Base-by-base conservation (phyloP, 2,329 filamentous ascomycete species). In the Lachnellula occidentalis region DNA sequence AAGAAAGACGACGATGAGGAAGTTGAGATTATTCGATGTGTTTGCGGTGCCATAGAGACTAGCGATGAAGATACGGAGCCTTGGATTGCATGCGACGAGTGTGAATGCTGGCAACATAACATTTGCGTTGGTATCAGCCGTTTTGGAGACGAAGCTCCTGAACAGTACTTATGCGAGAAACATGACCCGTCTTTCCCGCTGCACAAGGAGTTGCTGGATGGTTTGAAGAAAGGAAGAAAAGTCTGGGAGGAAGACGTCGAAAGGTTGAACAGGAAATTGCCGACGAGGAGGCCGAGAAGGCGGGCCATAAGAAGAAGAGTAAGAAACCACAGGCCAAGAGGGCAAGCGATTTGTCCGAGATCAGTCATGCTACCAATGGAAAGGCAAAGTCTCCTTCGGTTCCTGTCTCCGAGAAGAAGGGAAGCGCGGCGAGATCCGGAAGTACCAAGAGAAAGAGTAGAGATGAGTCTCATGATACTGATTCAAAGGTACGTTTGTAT, bases 71-170 rank as follows among this genome's bases (percentile, higher is more conserved):
- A 89, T 14, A 89, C 88, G 61, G 87, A 94, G 64, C 86, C 91
- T 50, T 97, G 95, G 91, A 96, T 99, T 66, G 90, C 88, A 58
- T 99, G 94, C 75, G 94, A 99, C 71, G 83, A 82, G 46, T 99
- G 94, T 72, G 84, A 83, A 48, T 92, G 87, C 42, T 99, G 94
- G 94, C 94, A 99, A 73, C 94, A 99, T 73, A 96, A 96, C 67
- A 86, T 95, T 60, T 99, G 94, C 70, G 90, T 99, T 77, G 90
- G 90, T 51, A 82, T 96, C 69, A 84, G 80, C 66, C 83, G 86
- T 46, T 90, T 88, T 64, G 82, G 86, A 34, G 70, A 92, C 56
- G 83, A 92, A 66, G 79, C 90, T 53, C 87, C 88, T 31, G 88
- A 88, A 57, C 80, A 88, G 71, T 99, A 99, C 74, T 95, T 87